Evolutionary conservation across 2,329 filamentous ascomycete genomes (phyloP).

Genomic region (Dryadomyces quercus-mongolicae): DNA sequence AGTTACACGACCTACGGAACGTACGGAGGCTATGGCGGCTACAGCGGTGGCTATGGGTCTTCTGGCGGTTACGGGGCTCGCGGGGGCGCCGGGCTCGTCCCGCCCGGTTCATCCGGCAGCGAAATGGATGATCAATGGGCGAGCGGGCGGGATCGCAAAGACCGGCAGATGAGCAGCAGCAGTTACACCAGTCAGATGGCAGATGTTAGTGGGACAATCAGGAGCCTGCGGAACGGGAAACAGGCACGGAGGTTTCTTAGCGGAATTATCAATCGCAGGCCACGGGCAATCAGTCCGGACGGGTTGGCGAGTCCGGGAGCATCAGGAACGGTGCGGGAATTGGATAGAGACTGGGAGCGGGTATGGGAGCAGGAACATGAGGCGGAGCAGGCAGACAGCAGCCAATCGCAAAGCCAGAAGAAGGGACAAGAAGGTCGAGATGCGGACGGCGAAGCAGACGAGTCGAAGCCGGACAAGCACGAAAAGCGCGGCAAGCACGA

Average conservation of each 20-base stretch:
- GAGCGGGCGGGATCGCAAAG: conserved; percentile 14
- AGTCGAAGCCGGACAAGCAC: not conserved
- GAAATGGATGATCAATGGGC: conserved; percentile 23
- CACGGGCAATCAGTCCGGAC: conserved; percentile 18
- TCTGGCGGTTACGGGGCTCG: too few species aligned
- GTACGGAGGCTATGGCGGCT: not conserved
- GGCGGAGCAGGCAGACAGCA: not conserved
- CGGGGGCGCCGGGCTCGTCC: conserved; percentile 5
- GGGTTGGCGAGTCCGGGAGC: not conserved
- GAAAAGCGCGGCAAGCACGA: not conserved
- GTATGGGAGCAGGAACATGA: not conserved
- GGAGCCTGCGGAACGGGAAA: conserved; percentile 24
- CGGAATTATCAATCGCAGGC: conserved; percentile 26
- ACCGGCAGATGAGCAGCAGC: conserved; percentile 13
- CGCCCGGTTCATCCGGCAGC: conserved; percentile 40
- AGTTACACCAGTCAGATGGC: conserved; percentile 11
- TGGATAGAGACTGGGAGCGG: conserved; percentile 13
- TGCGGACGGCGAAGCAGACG: not conserved
- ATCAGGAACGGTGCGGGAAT: not conserved
- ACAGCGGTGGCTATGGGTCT: not conserved
- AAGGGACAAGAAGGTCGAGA: not conserved
- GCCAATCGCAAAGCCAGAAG: not conserved
- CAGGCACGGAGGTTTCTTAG: conserved; percentile 29
- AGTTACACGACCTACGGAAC: not conserved
- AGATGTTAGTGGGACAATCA: conserved; percentile 22